Evolutionary conservation across 345 rosid genomes (phyloP), one percentile per base, ranked within the genome.

Genomic region (Viola odorata): DNA sequence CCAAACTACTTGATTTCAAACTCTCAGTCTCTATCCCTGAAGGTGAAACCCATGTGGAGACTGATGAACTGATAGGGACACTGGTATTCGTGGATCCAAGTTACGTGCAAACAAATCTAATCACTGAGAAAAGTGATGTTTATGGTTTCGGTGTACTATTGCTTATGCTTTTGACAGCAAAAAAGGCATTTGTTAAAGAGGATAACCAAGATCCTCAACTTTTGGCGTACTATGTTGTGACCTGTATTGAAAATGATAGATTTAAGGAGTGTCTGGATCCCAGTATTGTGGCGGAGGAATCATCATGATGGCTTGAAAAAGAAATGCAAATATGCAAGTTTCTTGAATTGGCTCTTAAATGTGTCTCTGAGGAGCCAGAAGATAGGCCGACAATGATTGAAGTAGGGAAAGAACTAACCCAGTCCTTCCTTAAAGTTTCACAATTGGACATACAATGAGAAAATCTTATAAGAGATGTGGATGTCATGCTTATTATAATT

Each of bases 1-100:
- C 68, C 53, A 69, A 69, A 12, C 41, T 61, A 3, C 13, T 0
- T 0, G 38, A 69, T 57, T 71, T 65, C 44, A 41, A 37, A 0
- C 3, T 32, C 0, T 41, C 42, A 10, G 3, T 32, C 10, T 32
- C 54, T 0, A 55, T 55, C 3, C 58, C 66, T 1, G 53, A 60
- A 10, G 70, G 55, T 10, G 61, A 70, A 58, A 12, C 52, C 7
- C 45, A 37, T 1, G 54, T 10, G 3, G 36, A 5, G 6, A 0
- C 4, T 4, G 3, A 6, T 3, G 4, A 0, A 8, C 0, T 37
- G 11, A 0, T 0, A 0, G 54, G 37, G n/a, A n/a, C 12, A 6
- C 0, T 4, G 4, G 57, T 5, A n/a, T 12, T 8, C 23, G 0
- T 50, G 5, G 53, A 14, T 23, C 39, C 55, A 16, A 37, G 9